Base-by-base conservation (phyloP, 2,329 filamentous ascomycete genomes). In the Akanthomyces muscarius region DNA sequence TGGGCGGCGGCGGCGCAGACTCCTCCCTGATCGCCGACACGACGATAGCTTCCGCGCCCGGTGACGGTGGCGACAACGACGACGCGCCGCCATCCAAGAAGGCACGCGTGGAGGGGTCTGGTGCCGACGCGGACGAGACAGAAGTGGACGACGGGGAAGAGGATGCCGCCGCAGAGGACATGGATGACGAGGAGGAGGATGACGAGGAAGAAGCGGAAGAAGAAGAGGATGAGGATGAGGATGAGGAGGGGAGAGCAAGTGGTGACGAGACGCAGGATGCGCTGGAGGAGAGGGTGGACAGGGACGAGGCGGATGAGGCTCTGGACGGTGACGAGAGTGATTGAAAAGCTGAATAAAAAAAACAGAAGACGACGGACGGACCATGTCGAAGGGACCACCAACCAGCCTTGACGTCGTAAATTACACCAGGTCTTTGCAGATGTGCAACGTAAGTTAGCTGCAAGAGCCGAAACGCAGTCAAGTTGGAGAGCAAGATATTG, bases 271-370 rank as follows among this genome's bases (percentile, higher is more conserved):
- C 83, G 51, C 82, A 84, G 47, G 82, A 84, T 57, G 79, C 80
- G 5, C 76, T 78, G 11, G 83, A 83, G 36, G 81, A 83, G 53
- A 79, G 79, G 41, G 71, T 79, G 60, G 76, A 77, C 21, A 77
- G 77, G 30, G 80, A 80, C 4, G 78, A 79, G 1, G 83, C 78
- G 30, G 86, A 88, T 63, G 87, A 89, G 66, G 87, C 85, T 14
- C 72, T 88, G 64, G 86, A 87, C 67, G 85, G 83, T 13, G 81
- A 84, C 58, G 85, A 87, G 65, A 86, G 84, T 68, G 84, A 86
- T 62, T 86, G 71, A 65, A 2, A 11, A n/a, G 18, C 7, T 14
- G 21, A 21, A 21, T 21, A 21, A 21, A 42, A 21, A 58, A 1
- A 47, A 30, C 8, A 42, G 1, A 13, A 47, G 16, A 33, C 23